A percentile compares a stretch with the other conserved stretches of the same genome.
phyloP scores from a whole-genome alignment of 2,329 filamentous ascomycete genomes.

The Venturia effusa region DNA sequence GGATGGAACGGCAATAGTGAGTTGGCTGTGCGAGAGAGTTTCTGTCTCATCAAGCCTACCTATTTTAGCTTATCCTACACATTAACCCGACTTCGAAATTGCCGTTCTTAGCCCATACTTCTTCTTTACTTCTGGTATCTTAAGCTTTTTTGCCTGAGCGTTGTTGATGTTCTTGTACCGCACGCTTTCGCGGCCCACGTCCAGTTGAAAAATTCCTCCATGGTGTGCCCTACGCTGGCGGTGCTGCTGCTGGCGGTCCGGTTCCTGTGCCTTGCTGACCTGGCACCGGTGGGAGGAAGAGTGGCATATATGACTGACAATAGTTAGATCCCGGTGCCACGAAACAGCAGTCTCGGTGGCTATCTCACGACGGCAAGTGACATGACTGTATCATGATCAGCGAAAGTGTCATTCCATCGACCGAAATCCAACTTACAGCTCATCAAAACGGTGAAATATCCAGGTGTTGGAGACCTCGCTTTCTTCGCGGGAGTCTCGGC shows the following conservation, averaged over 20 bases:
- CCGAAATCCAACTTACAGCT: constrained; percentile 44
- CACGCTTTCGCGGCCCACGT: no score
- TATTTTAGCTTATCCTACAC: neutral
- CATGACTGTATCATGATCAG: constrained; percentile 23
- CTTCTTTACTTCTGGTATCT: neutral
- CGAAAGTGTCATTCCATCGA: neutral
- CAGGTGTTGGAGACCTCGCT: constrained; percentile 57
- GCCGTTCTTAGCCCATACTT: neutral
- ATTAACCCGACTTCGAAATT: neutral
- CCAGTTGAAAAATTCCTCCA: neutral
- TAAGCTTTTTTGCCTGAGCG: neutral
- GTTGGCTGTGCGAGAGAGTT: neutral
- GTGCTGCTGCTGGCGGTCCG: constrained; percentile 37
- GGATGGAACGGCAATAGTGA: no score
- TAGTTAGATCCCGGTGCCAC: constrained; percentile 12
- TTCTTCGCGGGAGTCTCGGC: constrained; percentile 59
- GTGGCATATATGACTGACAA: constrained; percentile 48
- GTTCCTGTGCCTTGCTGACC: constrained; percentile 30
- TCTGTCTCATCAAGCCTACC: neutral
- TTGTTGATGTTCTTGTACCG: no score
- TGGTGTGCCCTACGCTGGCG: constrained; percentile 22
- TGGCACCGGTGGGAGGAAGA: constrained; percentile 49
- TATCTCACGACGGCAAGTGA: constrained; percentile 34
- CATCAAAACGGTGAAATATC: constrained; percentile 68
- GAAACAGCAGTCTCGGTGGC: neutral